Evolutionary conservation across 257 asterid species (phyloP).

Genomic region (Nicotiana tomentosiformis): DNA sequence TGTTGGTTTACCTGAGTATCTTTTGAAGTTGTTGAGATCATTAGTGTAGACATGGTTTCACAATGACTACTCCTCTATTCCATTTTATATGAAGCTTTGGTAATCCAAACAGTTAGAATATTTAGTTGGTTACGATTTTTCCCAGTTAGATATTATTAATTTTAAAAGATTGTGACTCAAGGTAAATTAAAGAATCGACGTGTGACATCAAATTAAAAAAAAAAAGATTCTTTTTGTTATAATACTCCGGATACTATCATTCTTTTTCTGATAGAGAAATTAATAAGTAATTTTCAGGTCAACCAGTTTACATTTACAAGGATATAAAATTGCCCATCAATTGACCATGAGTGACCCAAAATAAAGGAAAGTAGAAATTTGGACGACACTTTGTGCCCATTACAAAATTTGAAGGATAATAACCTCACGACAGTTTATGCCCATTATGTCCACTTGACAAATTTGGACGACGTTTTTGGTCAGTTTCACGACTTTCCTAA

Average conservation of each 20-base stretch:
- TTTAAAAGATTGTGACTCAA: background rate
- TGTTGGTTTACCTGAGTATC: too few species aligned
- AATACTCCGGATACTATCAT: background rate
- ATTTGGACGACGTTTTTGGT: background rate
- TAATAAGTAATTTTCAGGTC: background rate
- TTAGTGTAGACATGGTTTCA: too few species aligned
- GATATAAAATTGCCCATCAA: background rate
- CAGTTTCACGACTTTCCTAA: background rate
- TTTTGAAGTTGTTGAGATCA: too few species aligned
- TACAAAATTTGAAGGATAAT: background rate
- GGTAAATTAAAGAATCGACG: background rate
- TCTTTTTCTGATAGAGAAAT: background rate
- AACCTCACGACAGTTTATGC: too few species aligned
- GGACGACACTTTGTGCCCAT: background rate
- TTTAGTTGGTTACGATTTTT: background rate
- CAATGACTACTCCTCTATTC: too few species aligned
- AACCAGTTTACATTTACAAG: background rate
- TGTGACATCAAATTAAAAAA: background rate
- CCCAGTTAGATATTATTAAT: background rate
- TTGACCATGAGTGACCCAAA: background rate
- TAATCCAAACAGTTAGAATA: too few species aligned
- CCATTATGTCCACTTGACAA: too few species aligned
- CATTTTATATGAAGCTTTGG: too few species aligned
- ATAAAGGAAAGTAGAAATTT: background rate
- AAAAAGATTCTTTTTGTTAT: too few species aligned